Evolutionary conservation across 2,329 filamentous ascomycete genomes (phyloP).

Genomic region (Bipolaris victoriae): DNA sequence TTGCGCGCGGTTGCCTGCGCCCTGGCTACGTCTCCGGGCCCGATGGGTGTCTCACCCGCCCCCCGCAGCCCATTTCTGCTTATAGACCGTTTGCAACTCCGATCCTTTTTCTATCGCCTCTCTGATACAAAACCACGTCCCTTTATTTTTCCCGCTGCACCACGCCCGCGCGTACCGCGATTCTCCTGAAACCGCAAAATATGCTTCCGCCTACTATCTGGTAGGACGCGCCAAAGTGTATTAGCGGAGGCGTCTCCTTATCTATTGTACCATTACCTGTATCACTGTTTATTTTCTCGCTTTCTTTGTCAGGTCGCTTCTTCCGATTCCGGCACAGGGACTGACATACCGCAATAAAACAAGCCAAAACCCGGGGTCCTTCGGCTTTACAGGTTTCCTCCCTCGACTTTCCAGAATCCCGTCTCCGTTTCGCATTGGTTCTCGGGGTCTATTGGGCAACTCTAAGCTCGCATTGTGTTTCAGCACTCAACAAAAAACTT

Average conservation of each 20-base stretch:
- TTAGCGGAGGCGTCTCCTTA: slow-evolving; percentile 14
- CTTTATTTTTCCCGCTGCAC: slow-evolving; percentile 18
- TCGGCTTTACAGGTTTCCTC: slow-evolving; percentile 1
- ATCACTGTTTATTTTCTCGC: slow-evolving; percentile 17
- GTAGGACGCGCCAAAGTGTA: slow-evolving; percentile 17
- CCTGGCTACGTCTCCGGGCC: background rate
- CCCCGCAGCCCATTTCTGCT: slow-evolving; percentile 22
- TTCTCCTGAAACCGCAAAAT: slow-evolving; percentile 9
- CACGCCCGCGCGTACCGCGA: slow-evolving; percentile 21
- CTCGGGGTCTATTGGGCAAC: slow-evolving; percentile 13
- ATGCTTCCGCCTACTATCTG: slow-evolving; percentile 20
- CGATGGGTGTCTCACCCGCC: slow-evolving; percentile 24
- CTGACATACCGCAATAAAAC: slow-evolving; percentile 3
- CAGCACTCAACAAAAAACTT: slow-evolving; percentile 16
- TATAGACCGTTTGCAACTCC: slow-evolving; percentile 23
- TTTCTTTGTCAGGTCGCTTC: slow-evolving; percentile 14
- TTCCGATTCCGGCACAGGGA: slow-evolving; percentile 11
- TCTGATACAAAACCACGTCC: slow-evolving; percentile 13
- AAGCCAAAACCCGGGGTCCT: background rate
- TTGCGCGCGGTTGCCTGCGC: slow-evolving; percentile 12
- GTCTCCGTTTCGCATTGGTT: slow-evolving; percentile 18
- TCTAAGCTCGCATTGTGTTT: slow-evolving; percentile 25
- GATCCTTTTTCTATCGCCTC: slow-evolving; percentile 18
- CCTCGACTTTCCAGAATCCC: slow-evolving; percentile 8
- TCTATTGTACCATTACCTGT: slow-evolving; percentile 25